Conservation (phyloP, 305 asterid genomes). For the Coffea humblotiana region DNA sequence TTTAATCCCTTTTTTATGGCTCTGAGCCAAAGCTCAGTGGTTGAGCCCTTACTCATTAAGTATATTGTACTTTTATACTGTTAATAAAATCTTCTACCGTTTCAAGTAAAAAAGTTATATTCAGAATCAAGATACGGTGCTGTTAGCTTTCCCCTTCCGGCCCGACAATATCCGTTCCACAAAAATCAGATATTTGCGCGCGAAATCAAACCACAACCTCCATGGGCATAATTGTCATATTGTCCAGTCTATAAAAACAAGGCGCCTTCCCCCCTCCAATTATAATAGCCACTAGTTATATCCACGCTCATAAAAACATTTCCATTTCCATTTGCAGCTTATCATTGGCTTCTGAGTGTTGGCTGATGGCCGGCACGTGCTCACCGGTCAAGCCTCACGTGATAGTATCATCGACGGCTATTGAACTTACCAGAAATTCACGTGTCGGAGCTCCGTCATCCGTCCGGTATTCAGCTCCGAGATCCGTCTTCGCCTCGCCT, state of each 20-base stretch:
- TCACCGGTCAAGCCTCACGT: constrained; percentile 53
- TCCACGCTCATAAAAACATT: too few species aligned
- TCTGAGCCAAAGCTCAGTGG: too few species aligned
- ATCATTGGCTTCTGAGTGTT: background rate
- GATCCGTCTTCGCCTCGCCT: constrained; percentile 37
- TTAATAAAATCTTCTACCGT: too few species aligned
- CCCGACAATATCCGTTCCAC: background rate
- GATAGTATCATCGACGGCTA: constrained; percentile 40
- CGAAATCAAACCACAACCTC: constrained; percentile 19
- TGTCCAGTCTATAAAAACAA: background rate
- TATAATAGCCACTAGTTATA: background rate
- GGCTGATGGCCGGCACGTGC: constrained; percentile 78
- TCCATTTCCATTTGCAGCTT: background rate
- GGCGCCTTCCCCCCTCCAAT: background rate
- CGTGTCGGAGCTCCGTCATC: constrained; percentile 45
- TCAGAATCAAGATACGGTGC: too few species aligned
- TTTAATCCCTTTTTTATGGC: too few species aligned
- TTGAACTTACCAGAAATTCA: constrained; percentile 44
- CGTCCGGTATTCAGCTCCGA: constrained; percentile 26
- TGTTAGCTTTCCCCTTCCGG: background rate
- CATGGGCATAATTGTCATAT: constrained; percentile 18
- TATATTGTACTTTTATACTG: too few species aligned
- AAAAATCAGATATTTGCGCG: constrained; percentile 14
- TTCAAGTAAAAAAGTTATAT: too few species aligned
- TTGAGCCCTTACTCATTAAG: too few species aligned